Base-by-base conservation (phyloP, 441 rosid species). In the Mallotus repandus region DNA sequence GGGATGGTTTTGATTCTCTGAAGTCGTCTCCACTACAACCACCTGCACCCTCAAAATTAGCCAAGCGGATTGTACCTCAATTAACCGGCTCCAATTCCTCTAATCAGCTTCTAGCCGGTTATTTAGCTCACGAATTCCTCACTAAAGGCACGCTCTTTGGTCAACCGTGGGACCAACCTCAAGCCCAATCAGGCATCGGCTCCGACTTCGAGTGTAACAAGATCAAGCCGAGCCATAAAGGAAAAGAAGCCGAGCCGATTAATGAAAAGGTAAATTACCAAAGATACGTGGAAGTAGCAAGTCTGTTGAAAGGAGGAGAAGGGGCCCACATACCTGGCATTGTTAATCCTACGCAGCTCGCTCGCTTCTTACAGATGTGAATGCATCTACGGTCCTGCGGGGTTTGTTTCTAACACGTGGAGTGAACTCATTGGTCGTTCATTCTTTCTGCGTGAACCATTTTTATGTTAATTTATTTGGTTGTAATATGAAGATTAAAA, bases 311-410 rank as follows among this genome's bases (percentile, higher is more conserved):
- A 53, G 55, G 57, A 82, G 54, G 76, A 58, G 84, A 78, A 9
- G 93, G 93, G 85, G 75, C 84, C 87, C 88, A 88, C 80, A 7
- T 94, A 35, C 82, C 92, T 1, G 93, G 89, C 50, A 79, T 94
- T 69, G 82, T 90, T 71, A 94, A 94, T 78, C 98, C 98, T n/a
- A 79, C 91, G 58, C 94, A 89, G 82, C 96, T 93, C 69, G 89
- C 85, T 55, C 83, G 85, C 45, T 82, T 82, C 71, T 61, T 93
- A 60, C 86, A 84, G 68, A 65, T 83, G 87, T 86, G 86, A 90
- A 45, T 46, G 21, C 7, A 2, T 4, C 2, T 19, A 15, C 57
- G 57, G 2, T n/a, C n/a, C n/a, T n/a, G n/a, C n/a, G n/a, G 10
- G 48, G 10, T 2, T n/a, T 6, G 22, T 38, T 56, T 55, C 45